These are phyloP conservation scores for Stromatinia cepivora DNA, from an alignment of 2,329 filamentous ascomycete species.

Conservation along the genomic window DNA sequence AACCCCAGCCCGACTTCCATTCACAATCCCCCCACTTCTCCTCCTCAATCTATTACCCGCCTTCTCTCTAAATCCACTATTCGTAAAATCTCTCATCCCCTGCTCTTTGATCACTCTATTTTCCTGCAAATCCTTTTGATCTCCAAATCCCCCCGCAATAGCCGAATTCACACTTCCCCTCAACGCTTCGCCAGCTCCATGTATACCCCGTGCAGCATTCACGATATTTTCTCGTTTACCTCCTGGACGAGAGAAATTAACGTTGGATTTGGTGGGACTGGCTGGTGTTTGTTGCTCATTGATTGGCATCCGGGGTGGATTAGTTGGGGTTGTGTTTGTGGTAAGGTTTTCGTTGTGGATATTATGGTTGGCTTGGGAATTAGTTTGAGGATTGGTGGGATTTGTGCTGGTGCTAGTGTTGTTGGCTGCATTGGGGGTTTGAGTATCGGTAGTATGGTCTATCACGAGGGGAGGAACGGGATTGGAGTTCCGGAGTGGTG, in stretches of 20 bases:
- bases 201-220: conserved; percentile 17
- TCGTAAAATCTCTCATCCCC: conserved; percentile 16
- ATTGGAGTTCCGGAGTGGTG: conserved; percentile 22
- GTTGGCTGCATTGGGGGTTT: neutral
- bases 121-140: conserved; percentile 12
- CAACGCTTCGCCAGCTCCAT: conserved; percentile 21
- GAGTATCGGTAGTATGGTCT: neutral
- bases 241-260: conserved; percentile 21
- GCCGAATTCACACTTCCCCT: conserved; percentile 17
- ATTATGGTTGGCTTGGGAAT: conserved; percentile 4
- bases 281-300: neutral
- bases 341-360: neutral
- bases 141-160: conserved; percentile 19
- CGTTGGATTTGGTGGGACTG: neutral
- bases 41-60: conserved; percentile 68
- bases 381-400: neutral
- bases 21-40: conserved; percentile 1
- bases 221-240: conserved; percentile 6
- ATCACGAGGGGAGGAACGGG: conserved; percentile 8
- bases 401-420: neutral
- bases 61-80: conserved; percentile 89
- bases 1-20: conserved; percentile 1
- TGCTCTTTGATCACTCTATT: conserved; percentile 17
- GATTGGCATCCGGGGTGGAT: conserved; percentile 8
- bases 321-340: neutral